phyloP scores from a whole-genome alignment of 2,329 filamentous ascomycete genomes.

The Penicillium sp. region DNA sequence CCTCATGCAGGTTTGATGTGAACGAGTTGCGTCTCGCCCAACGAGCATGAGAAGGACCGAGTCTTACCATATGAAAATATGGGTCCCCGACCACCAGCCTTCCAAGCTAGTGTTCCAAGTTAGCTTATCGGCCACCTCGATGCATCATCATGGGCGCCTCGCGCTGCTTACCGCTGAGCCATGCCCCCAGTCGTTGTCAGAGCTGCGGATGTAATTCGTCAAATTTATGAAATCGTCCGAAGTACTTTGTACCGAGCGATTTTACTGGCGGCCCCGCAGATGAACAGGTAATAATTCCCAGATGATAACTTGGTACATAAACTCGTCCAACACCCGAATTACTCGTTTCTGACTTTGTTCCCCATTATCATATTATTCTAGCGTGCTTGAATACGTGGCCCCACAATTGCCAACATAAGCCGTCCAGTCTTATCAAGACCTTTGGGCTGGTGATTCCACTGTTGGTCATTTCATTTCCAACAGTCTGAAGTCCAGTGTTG shows the following conservation, averaged over 20 bases:
- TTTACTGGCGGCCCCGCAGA: slow-evolving; percentile 8
- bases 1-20: slow-evolving; percentile 8
- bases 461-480: not conserved
- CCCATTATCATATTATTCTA: not conserved
- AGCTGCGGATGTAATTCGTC: slow-evolving; percentile 9
- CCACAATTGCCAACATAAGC: not conserved
- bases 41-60: slow-evolving; percentile 1
- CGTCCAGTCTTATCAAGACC: not conserved
- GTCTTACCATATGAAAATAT: not conserved
- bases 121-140: slow-evolving; percentile 7
- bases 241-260: not conserved
- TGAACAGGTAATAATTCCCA: not conserved
- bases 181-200: not conserved
- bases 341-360: slow-evolving; percentile 2
- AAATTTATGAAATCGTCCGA: slow-evolving; percentile 5
- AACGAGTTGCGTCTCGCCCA: slow-evolving; percentile 2
- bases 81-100: not conserved
- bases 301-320: slow-evolving; percentile 11
- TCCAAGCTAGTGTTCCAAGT: slow-evolving; percentile 10
- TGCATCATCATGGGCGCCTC: slow-evolving; percentile 5
- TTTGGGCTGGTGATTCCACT: not conserved
- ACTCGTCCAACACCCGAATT: slow-evolving; percentile 4
- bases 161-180: slow-evolving; percentile 11
- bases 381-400: not conserved
- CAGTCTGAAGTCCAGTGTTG: not conserved